phyloP scores from a whole-genome alignment of 495 filamentous ascomycete genomes.

The Penicillium crystallinum region DNA sequence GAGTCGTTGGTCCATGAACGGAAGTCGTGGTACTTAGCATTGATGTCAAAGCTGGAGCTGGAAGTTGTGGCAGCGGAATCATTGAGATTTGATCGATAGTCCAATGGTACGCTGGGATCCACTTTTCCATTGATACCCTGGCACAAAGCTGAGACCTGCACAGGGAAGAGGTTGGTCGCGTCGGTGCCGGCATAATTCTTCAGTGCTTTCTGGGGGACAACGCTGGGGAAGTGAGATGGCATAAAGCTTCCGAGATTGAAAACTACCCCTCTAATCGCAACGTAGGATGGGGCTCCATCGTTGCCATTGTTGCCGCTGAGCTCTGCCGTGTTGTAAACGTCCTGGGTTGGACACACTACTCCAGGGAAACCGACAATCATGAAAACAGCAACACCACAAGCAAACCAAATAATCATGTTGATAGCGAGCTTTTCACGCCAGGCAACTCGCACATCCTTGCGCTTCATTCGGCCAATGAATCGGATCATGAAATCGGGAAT shows the following conservation, averaged over 20 bases:
- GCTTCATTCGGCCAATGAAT: slow-evolving; percentile 75
- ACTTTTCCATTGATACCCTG: slow-evolving; percentile 64
- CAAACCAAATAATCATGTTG: slow-evolving; percentile 95
- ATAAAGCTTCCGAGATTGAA: slow-evolving; percentile 75
- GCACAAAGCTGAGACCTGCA: slow-evolving; percentile 92
- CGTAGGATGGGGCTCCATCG: slow-evolving; percentile 54
- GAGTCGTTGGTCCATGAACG: slow-evolving; percentile 74
- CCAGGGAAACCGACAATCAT: slow-evolving; percentile 83
- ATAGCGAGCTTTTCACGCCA: slow-evolving; percentile 98
- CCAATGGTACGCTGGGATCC: slow-evolving; percentile 67
- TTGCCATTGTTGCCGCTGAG: slow-evolving; percentile 71
- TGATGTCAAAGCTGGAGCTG: slow-evolving; percentile 62
- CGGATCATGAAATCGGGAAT: slow-evolving; percentile 82
- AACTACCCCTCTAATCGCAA: slow-evolving; percentile 83
- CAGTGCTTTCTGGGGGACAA: slow-evolving; percentile 61
- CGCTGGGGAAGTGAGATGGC: slow-evolving; percentile 72
- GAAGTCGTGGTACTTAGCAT: slow-evolving; percentile 89
- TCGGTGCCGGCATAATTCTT: slow-evolving; percentile 80
- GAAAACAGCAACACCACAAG: slow-evolving; percentile 73
- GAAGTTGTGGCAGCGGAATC: slow-evolving; percentile 57
- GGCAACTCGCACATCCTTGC: slow-evolving; percentile 87
- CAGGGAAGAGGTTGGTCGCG: slow-evolving; percentile 81
- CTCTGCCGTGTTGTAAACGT: slow-evolving; percentile 79
- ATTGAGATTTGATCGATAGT: slow-evolving; percentile 71
- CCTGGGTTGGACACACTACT: slow-evolving; percentile 85